Base-by-base conservation (phyloP, 164 flowering plant genomes). In the Dillenia turbinata region DNA sequence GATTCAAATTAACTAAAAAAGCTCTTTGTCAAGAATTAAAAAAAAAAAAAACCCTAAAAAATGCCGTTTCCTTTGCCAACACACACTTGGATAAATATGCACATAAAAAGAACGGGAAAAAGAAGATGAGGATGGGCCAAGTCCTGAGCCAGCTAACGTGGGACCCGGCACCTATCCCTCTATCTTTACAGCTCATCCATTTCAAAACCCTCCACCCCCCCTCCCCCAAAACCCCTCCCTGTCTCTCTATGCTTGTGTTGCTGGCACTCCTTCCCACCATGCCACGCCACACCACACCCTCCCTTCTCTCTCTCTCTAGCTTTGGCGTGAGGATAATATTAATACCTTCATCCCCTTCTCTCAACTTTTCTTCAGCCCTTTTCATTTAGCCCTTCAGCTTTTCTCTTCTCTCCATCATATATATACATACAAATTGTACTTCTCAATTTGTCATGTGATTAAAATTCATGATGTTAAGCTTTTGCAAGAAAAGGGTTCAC, bases 401-500 rank as follows among this genome's bases (percentile, higher is more conserved):
- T 43, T 52, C 15, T 3, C 5, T 54, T n/a, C 57, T 54, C n/a
- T 10, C 13, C 6, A 54, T 12, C 16, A 22, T n/a, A 22, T 2
- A 6, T 12, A 44, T 10, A 44, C 47, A 26, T 0, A 15, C 40
- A 33, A 4, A 33, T 33, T 33, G 5, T 33, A 2, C 7, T 33
- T 33, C 40, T 33, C 40, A 33, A 0, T 33, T 33, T 33, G 6
- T 33, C 40, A 33, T 33, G 40, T 33, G 49, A 9, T 0, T 0
- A 50, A 14, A 17, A n/a, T 14, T 12, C 43, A 76, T 73, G 77
- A 68, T 66, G 71, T 6, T 33, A 33, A 70, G 56, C 51, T 74
- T 80, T 48, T 80, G 73, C 22, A 76, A 69, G 26, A 74, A 64
- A 47, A 78, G 66, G 10, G 68, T 77, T 26, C 73, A 79, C 68